These are phyloP conservation scores for Hyaloraphidium curvatum DNA, from an alignment of 192 early-diverging fungal species.

Conservation along the genomic window DNA sequence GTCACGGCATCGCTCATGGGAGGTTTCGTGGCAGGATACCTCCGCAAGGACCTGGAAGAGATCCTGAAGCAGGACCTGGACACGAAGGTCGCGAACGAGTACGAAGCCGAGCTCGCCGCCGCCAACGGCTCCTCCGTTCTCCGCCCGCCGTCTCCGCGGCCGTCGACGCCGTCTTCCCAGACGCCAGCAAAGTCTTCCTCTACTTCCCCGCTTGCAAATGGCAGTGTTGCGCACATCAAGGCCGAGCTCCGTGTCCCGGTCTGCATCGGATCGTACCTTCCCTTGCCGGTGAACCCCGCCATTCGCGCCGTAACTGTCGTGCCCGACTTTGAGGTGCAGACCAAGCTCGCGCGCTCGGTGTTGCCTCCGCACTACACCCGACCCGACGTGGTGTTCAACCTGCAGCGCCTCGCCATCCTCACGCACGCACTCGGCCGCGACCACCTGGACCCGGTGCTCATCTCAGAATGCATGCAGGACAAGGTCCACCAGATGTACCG, in stretches of 20 bases:
- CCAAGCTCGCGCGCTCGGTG: conserved; percentile 72
- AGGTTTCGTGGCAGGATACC: conserved; percentile 80
- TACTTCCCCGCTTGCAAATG: too few relatives aligned
- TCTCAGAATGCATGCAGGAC: conserved; percentile 89
- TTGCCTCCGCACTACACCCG: conserved; percentile 57
- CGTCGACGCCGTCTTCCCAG: too few relatives aligned
- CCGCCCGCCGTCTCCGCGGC: neutral
- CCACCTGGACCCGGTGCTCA: conserved; percentile 50
- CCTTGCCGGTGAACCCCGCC: neutral
- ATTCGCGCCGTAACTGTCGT: conserved; percentile 59
- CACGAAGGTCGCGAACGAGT: neutral
- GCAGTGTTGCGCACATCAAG: too few relatives aligned
- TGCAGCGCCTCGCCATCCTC: conserved; percentile 86
- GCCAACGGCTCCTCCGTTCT: neutral
- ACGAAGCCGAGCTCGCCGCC: neutral
- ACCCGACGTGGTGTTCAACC: conserved; percentile 80
- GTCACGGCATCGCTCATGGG: conserved; percentile 84
- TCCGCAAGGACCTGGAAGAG: conserved; percentile 21
- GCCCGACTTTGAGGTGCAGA: conserved; percentile 84
- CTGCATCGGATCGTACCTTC: neutral
- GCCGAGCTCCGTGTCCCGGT: neutral
- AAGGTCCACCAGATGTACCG: conserved; percentile 92
- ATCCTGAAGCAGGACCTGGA: neutral
- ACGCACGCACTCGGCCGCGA: conserved; percentile 55
- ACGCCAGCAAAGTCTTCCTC: too few relatives aligned